Evolutionary conservation across 2,329 filamentous ascomycete genomes (phyloP).

Genomic region (Penicillium sp.): DNA sequence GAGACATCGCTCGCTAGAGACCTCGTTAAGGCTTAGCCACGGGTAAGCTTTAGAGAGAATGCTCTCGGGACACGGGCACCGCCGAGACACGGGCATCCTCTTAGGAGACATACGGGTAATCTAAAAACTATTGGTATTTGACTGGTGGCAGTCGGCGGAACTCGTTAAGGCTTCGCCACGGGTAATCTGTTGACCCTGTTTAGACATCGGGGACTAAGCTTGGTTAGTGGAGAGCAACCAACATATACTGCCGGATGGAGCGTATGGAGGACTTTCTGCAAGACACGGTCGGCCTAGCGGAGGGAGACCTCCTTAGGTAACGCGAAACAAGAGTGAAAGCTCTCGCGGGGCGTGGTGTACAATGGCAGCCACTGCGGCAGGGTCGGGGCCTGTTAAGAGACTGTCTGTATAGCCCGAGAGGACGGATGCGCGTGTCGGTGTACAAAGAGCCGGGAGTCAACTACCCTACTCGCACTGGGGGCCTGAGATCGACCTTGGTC

Average conservation of each 20-base stretch:
- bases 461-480: background rate
- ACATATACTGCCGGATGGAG: slow-evolving; percentile 7
- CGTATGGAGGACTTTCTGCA: slow-evolving; percentile 8
- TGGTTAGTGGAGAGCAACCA: slow-evolving; percentile 10
- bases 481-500: background rate
- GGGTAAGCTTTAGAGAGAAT: background rate
- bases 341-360: slow-evolving; percentile 6
- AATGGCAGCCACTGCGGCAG: slow-evolving; percentile 10
- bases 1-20: slow-evolving; percentile 2
- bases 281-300: slow-evolving; percentile 9
- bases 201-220: slow-evolving; percentile 6
- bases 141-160: background rate
- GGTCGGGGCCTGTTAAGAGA: slow-evolving; percentile 4
- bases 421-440: background rate
- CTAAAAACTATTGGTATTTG: slow-evolving; percentile 1
- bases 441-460: background rate
- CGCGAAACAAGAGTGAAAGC: slow-evolving; percentile 1
- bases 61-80: slow-evolving; percentile 3
- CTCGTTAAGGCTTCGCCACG: slow-evolving; percentile 11
- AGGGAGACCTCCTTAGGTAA: background rate
- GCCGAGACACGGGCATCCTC: slow-evolving; percentile 12
- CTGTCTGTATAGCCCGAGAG: slow-evolving; percentile 1
- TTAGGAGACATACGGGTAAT: slow-evolving; percentile 5
- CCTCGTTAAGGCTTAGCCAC: slow-evolving; percentile 14
- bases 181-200: background rate